Percentiles rank a stretch among this genome's conserved stretches.
Evolutionary conservation across 441 rosid genomes (phyloP).

Genomic region (Melianthus villosus): DNA sequence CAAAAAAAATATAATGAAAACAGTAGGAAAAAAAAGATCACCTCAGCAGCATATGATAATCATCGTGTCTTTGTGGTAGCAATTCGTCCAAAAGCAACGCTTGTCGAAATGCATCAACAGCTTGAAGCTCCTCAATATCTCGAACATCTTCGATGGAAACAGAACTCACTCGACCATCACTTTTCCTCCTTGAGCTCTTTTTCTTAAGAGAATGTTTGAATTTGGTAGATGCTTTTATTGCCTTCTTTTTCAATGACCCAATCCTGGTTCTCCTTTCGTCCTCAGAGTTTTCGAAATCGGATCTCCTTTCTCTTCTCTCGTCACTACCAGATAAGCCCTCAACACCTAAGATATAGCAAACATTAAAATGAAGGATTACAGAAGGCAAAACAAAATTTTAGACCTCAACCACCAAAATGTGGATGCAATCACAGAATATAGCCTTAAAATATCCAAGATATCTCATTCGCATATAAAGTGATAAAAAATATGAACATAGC

Average conservation of each 20-base stretch:
- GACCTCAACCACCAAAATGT: background rate
- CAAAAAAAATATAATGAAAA: no score
- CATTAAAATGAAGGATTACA: constrained; percentile 1
- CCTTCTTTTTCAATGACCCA: constrained; percentile 82
- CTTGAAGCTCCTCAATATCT: constrained; percentile 64
- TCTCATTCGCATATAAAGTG: no score
- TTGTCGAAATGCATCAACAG: constrained; percentile 80
- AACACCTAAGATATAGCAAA: constrained; percentile 37
- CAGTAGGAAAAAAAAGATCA: no score
- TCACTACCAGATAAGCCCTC: constrained; percentile 76
- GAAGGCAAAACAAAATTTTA: background rate
- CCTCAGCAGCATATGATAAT: constrained; percentile 92
- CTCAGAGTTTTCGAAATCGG: constrained; percentile 95
- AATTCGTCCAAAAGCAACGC: constrained; percentile 61
- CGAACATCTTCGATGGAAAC: constrained; percentile 90
- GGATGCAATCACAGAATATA: background rate
- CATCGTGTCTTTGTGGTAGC: constrained; percentile 59
- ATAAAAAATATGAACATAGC: no score
- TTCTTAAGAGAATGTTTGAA: constrained; percentile 84
- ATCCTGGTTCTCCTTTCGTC: constrained; percentile 94
- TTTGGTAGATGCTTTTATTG: constrained; percentile 67
- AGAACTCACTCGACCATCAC: constrained; percentile 81
- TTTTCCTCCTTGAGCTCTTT: constrained; percentile 64
- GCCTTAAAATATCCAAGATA: no score
- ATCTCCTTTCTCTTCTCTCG: constrained; percentile 83